Evolutionary conservation across 2,329 filamentous ascomycete species (phyloP).

Genomic region (Talaromyces sp.): DNA sequence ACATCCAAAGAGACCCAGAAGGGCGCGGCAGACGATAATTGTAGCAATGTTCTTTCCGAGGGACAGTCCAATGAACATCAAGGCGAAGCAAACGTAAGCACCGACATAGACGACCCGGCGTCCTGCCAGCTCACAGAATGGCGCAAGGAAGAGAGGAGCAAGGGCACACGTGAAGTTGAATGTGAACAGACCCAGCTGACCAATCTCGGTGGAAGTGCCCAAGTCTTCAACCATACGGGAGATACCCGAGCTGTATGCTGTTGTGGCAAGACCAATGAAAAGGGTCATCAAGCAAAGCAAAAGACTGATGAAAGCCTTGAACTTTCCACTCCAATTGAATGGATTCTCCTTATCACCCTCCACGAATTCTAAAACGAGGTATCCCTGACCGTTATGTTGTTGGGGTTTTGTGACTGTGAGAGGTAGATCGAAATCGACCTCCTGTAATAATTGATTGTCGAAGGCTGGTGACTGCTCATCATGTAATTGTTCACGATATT

Average conservation of each 20-base stretch:
- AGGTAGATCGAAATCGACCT: slow-evolving; percentile 54
- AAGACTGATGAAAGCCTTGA: slow-evolving; percentile 51
- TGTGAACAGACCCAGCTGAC: slow-evolving; percentile 54
- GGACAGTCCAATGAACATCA: slow-evolving; percentile 54
- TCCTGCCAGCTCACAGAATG: slow-evolving; percentile 55
- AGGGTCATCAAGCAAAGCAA: slow-evolving; percentile 57
- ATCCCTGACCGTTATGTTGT: slow-evolving; percentile 48
- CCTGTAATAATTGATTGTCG: slow-evolving; percentile 26
- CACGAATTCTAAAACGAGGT: slow-evolving; percentile 51
- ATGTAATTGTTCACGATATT: slow-evolving; percentile 26
- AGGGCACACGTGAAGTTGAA: slow-evolving; percentile 56
- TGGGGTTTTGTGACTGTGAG: slow-evolving; percentile 50
- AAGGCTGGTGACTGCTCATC: slow-evolving; percentile 23
- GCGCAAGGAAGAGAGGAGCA: slow-evolving; percentile 52
- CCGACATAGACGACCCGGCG: slow-evolving; percentile 52
- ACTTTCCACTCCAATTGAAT: slow-evolving; percentile 53
- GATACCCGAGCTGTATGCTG: slow-evolving; percentile 56
- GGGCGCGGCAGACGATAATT: slow-evolving; percentile 50
- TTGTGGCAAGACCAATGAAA: slow-evolving; percentile 59
- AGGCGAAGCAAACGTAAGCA: slow-evolving; percentile 49
- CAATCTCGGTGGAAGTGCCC: slow-evolving; percentile 45
- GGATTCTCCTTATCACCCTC: slow-evolving; percentile 54
- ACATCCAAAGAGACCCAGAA: slow-evolving; percentile 55
- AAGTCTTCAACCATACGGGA: slow-evolving; percentile 50
- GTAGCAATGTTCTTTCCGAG: slow-evolving; percentile 54